Base-by-base conservation (phyloP, 2,329 filamentous ascomycete species). In the Chaetoscypha palmicola region DNA sequence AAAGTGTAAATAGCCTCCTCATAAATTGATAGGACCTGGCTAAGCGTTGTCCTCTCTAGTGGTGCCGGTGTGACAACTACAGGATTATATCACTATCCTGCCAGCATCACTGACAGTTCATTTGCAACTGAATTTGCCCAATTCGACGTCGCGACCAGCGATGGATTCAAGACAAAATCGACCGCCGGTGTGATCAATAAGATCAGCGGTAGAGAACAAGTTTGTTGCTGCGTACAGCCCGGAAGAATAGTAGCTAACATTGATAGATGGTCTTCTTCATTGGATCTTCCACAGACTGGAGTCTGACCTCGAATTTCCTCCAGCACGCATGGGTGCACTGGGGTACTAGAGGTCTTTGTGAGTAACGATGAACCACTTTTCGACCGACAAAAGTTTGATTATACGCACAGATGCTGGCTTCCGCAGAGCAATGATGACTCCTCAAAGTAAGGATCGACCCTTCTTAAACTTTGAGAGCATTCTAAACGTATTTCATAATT, bases 251-350 rank as follows among this genome's bases (percentile, higher is more conserved):
- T 20, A 21, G 21, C 41, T 45, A n/a, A 45, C 16, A 19, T 28
- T 45, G 12, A 22, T 40, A 45, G 42, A 77, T 81, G 73, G 76
- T 70, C 7, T 79, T 74, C 64, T 80, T 80, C 62, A 68, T 75
- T 45, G 62, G 64, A 42, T 57, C 69, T 22, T 61, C 64, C 5
- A 61, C 63, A 20, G 62, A 65, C 36, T 68, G 65, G 66, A 64
- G 59, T 47, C 51, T 68, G 12, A 71, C 75, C 2, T 76, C 72
- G 52, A 77, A 69, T 58, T 77, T 70, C 54, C 58, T 79, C 43
- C 76, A 80, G 58, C 77, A 81, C 58, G 67, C 76, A 8, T 79
- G 72, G 69, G 79, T 81, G 45, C 71, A 72, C 51, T 81, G 76
- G 76, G 58, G 78, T 30, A 80, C 77, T 12, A 68, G 74, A 47